Conservation (phyloP, 75 land plant species). For the Adiantum capillusveneris region DNA sequence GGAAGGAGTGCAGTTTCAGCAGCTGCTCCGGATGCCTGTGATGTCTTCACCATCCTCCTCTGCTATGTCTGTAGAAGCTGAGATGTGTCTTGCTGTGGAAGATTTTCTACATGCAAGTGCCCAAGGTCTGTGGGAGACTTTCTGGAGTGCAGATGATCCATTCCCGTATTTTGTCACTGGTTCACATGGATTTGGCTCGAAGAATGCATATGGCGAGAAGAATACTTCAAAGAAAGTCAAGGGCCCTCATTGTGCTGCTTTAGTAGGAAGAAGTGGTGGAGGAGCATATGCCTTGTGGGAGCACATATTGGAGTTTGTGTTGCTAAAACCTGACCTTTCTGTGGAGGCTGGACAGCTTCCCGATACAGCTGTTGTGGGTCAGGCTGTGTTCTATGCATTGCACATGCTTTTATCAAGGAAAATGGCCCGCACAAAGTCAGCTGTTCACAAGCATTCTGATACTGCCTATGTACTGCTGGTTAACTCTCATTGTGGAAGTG, state of each 20-base stretch:
- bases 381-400: conserved; percentile 66
- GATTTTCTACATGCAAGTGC: conserved; percentile 61
- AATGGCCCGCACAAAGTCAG: conserved; percentile 24
- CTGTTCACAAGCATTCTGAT: conserved; percentile 21
- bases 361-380: conserved; percentile 37
- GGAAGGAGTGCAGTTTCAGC: conserved; percentile 68
- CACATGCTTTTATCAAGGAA: conserved; percentile 56
- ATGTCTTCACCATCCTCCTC: conserved; percentile 21
- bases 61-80: conserved; percentile 37
- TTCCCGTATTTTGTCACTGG: conserved; percentile 77
- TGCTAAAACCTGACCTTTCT: conserved; percentile 39
- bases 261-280: conserved; percentile 34
- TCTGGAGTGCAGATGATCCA: conserved; percentile 59
- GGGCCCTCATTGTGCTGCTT: conserved; percentile 42
- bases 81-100: conserved; percentile 58
- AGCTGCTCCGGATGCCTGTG: conserved; percentile 67
- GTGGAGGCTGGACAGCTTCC: conserved; percentile 30
- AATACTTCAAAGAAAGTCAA: conserved; percentile 36
- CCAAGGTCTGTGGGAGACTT: conserved; percentile 60
- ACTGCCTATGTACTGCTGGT: conserved; percentile 53
- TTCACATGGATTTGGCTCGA: conserved; percentile 46
- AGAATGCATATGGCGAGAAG: conserved; percentile 47
- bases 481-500: conserved; percentile 58
- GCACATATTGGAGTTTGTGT: conserved; percentile 52
- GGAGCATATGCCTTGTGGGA: conserved; percentile 50